phyloP scores from a whole-genome alignment of 768 basidiomycete species.

The Suillus paluster region DNA sequence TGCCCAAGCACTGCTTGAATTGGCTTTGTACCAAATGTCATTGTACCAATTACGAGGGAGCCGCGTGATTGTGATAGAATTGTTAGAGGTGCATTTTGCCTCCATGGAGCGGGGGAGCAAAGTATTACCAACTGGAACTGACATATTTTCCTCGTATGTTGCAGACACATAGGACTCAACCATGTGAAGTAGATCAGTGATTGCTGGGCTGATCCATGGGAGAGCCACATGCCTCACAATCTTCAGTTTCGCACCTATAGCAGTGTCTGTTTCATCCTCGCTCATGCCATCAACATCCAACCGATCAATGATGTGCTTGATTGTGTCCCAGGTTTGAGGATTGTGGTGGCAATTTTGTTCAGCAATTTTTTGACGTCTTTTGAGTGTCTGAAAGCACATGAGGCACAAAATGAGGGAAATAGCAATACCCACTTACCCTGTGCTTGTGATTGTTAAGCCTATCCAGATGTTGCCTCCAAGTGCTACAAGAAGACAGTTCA shows the following conservation, averaged over 20 bases:
- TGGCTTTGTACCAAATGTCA: neutral
- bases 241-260: neutral
- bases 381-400: conserved; percentile 2
- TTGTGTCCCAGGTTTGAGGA: conserved; percentile 3
- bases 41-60: neutral
- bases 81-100: neutral
- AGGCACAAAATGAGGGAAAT: neutral
- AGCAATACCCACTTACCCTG: neutral
- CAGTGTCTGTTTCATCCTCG: conserved; percentile 10
- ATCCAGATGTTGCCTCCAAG: neutral
- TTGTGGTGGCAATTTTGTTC: conserved; percentile 5
- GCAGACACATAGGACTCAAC: neutral
- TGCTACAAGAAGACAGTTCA: neutral
- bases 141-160: neutral
- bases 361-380: neutral
- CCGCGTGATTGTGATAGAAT: neutral
- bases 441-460: neutral
- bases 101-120: neutral
- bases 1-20: neutral
- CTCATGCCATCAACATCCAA: conserved; percentile 15
- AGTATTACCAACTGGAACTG: neutral
- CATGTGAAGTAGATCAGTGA: neutral
- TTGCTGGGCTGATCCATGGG: too few species aligned
- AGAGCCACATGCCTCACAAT: neutral
- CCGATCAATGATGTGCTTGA: neutral